Percentiles rank a stretch among this genome's conserved stretches.
Conservation (phyloP, 2,329 filamentous ascomycete species). For the Xylariaceae sp. region DNA sequence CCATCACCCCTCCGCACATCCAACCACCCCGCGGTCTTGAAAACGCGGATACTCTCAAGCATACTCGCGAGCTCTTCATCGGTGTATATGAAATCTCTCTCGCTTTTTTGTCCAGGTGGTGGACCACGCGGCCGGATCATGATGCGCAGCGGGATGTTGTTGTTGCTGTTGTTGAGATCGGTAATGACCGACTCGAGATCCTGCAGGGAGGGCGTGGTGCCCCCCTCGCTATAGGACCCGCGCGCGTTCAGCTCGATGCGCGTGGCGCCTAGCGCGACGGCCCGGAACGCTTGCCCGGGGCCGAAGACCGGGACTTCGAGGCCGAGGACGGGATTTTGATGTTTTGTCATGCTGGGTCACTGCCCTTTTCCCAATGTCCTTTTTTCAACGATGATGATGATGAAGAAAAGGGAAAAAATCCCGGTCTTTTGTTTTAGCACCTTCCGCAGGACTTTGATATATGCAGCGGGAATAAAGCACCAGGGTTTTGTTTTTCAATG, state of each 20-base stretch:
- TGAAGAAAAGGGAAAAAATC: neutral
- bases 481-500: no score
- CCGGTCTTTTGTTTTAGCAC: no score
- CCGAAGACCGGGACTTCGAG: conserved; percentile 54
- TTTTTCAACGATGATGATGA: neutral
- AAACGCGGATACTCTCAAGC: conserved; percentile 33
- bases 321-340: conserved; percentile 15
- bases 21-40: conserved; percentile 36
- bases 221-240: conserved; percentile 46
- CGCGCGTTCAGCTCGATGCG: conserved; percentile 50
- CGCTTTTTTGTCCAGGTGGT: conserved; percentile 5
- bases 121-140: conserved; percentile 49
- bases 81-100: conserved; percentile 45
- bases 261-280: conserved; percentile 39
- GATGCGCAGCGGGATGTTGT: conserved; percentile 41
- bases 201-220: conserved; percentile 43
- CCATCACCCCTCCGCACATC: conserved; percentile 42
- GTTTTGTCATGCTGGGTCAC: neutral
- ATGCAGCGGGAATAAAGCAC: no score
- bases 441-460: no score
- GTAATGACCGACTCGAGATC: conserved; percentile 32
- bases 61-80: conserved; percentile 40
- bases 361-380: neutral
- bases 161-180: conserved; percentile 1
- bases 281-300: conserved; percentile 33